Evolutionary conservation across 371 early-diverging fungal genomes (phyloP).

Genomic region (Haplosporangium sp.): DNA sequence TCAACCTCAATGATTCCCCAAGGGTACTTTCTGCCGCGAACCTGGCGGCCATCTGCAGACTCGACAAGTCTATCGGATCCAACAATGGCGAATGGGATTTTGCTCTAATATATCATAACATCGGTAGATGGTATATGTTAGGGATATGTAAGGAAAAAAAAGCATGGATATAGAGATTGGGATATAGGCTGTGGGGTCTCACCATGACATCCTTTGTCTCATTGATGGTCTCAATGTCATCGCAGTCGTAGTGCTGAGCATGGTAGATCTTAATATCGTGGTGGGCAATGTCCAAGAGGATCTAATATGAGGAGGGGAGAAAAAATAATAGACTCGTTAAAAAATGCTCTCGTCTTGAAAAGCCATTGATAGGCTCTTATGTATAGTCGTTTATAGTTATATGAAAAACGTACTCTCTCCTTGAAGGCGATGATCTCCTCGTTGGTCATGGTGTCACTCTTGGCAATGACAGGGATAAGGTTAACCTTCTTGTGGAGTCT

Average conservation of each 20-base stretch:
- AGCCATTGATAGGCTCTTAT: background rate
- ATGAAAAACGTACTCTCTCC: constrained; percentile 62
- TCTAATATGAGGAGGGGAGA: constrained; percentile 40
- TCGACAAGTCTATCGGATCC: constrained; percentile 94
- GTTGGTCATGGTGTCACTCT: constrained; percentile 97
- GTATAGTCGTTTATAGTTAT: background rate
- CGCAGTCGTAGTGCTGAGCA: constrained; percentile 91
- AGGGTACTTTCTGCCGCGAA: constrained; percentile 94
- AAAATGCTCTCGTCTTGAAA: background rate
- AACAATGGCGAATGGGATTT: constrained; percentile 97
- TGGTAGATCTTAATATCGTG: constrained; percentile 95
- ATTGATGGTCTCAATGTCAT: constrained; percentile 93
- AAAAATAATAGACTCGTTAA: too few relatives aligned
- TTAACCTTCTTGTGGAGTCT: constrained; percentile 93
- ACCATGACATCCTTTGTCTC: constrained; percentile 95
- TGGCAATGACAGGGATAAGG: constrained; percentile 98
- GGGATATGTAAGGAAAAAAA: background rate
- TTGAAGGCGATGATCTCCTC: constrained; percentile 95
- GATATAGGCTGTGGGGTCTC: background rate
- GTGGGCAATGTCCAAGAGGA: constrained; percentile 91
- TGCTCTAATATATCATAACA: constrained; percentile 59
- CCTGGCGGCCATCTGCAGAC: constrained; percentile 82
- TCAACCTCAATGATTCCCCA: constrained; percentile 98
- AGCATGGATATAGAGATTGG: background rate
- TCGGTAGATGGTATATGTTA: background rate